A percentile compares a stretch with the other conserved stretches of the same genome.
phyloP scores from a whole-genome alignment of 371 early-diverging fungal genomes.

The Haplosporangium sp. region DNA sequence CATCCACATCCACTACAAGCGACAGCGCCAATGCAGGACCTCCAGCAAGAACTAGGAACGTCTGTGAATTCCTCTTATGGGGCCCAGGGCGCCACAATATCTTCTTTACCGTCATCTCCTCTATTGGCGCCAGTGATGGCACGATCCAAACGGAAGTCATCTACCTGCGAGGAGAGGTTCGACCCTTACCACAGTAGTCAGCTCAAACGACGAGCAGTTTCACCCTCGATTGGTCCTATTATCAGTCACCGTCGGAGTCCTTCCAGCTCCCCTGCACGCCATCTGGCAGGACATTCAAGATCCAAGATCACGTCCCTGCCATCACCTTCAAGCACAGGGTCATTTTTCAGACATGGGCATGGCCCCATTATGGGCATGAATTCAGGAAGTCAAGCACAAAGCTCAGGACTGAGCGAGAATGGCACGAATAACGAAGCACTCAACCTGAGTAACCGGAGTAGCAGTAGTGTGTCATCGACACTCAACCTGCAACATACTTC shows the following conservation, averaged over 20 bases:
- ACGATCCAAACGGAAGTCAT: slow-evolving; percentile 44
- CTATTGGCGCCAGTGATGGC: slow-evolving; percentile 29
- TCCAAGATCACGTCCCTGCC: slow-evolving; percentile 38
- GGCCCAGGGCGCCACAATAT: slow-evolving; percentile 3
- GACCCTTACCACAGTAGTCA: slow-evolving; percentile 49
- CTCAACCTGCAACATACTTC: slow-evolving; percentile 49
- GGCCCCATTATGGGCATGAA: not conserved
- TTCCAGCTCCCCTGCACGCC: slow-evolving; percentile 48
- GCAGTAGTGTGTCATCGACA: slow-evolving; percentile 10
- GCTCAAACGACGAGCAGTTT: slow-evolving; percentile 48
- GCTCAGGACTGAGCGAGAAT: not conserved
- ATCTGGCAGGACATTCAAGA: slow-evolving; percentile 30
- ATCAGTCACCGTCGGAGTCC: slow-evolving; percentile 45
- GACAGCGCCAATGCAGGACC: slow-evolving; percentile 17
- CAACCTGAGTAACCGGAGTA: not conserved
- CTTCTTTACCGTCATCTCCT: slow-evolving; percentile 33
- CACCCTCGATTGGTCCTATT: slow-evolving; percentile 50
- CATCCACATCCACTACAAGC: slow-evolving; percentile 28
- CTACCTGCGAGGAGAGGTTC: slow-evolving; percentile 52
- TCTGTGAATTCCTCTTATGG: slow-evolving; percentile 4
- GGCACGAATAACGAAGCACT: slow-evolving; percentile 2
- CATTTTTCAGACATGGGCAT: slow-evolving; percentile 26
- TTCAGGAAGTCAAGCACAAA: not conserved
- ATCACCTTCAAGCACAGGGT: slow-evolving; percentile 39
- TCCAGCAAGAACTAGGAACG: not conserved